Evolutionary conservation across 192 early-diverging fungal genomes (phyloP), one percentile per base, ranked within the genome.

Genomic region (Glomus cerebriforme): DNA sequence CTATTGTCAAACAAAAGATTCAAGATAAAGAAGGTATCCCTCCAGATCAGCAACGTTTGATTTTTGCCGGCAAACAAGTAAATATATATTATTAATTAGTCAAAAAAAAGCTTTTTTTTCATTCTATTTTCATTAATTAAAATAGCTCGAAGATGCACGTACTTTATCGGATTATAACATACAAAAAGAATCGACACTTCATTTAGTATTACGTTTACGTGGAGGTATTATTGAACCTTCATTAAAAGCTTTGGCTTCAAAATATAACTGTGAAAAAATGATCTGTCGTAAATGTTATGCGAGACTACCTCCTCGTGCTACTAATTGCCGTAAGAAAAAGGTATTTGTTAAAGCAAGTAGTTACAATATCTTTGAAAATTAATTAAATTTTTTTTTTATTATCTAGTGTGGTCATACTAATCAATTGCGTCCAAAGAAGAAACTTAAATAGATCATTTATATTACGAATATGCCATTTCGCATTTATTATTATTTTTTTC

Each of bases 241-340:
- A 69, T 90, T 99, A 80, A 97, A 95, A 92, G 96, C 93, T 73
- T 91, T 99, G 79, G 98, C 98, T 82, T 96, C 95, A 88, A 98
- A 97, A 91, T 99, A 94, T 93, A 97, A 97, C 95, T 99, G 98
- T 91, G 98, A 99, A 69, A 99, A 98, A 96, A 96, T 95, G 95
- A 95, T 99, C 83, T 99, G 98, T 94, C 95, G 98, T 88, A 99
- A 99, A 91, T 96, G 98, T 91, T 99, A 99, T 89, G 98, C 98
- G 82, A 95, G 97, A 86, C 94, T 99, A 80, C 98, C 98, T 72
- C 95, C 95, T 77, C 95, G 97, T 88, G 98, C 98, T 81, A 98
- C 96, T 88, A 99, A 99, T 95, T 99, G 98, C 92, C 92, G 98
- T 83, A 99, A 99, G 96, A 97, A 95, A 93, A 99, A 99, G 77